Conservation (phyloP, 2,329 filamentous ascomycete genomes). For the Raffaelea deltoideospora region DNA sequence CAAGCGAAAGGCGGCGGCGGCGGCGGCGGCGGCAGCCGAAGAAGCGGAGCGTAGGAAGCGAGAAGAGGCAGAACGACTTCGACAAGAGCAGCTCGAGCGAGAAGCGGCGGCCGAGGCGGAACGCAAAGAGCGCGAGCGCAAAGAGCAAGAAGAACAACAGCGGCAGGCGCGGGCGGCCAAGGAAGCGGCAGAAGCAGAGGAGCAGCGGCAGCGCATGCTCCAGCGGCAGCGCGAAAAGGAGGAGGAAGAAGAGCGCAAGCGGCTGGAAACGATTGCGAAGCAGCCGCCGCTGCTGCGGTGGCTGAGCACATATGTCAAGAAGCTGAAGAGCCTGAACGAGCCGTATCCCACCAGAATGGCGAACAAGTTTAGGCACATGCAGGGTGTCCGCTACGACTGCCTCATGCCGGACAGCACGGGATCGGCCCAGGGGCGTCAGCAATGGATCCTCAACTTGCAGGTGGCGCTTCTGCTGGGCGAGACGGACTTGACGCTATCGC, state of each 20-base stretch:
- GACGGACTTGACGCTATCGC: conserved; percentile 43
- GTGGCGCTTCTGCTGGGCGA: conserved; percentile 49
- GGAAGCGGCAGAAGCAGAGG: conserved; percentile 29
- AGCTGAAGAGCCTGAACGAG: conserved; percentile 33
- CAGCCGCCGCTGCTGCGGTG: conserved; percentile 46
- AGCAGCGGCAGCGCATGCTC: conserved; percentile 25
- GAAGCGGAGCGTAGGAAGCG: conserved; percentile 32
- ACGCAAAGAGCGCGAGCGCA: conserved; percentile 32
- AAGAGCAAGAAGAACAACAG: conserved; percentile 19
- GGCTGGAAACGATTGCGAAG: conserved; percentile 38
- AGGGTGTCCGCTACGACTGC: conserved; percentile 49
- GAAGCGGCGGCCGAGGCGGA: conserved; percentile 37
- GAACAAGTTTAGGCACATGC: conserved; percentile 39
- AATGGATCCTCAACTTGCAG: conserved; percentile 51
- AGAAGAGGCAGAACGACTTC: conserved; percentile 31
- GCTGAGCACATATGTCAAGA: conserved; percentile 41
- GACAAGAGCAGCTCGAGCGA: conserved; percentile 2
- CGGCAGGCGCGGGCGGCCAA: conserved; percentile 18
- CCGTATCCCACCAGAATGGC: conserved; percentile 33
- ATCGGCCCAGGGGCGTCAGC: conserved; percentile 42
- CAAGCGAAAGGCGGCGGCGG: too few species aligned
- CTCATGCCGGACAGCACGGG: conserved; percentile 38
- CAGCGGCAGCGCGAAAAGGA: too few species aligned
- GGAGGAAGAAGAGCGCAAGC: conserved; percentile 39
- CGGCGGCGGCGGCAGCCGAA: conserved; percentile 32